Evolutionary conservation across 1,139 yeast genomes (phyloP), one percentile per base, ranked within the genome.

Genomic region (Diutina siamensis): DNA sequence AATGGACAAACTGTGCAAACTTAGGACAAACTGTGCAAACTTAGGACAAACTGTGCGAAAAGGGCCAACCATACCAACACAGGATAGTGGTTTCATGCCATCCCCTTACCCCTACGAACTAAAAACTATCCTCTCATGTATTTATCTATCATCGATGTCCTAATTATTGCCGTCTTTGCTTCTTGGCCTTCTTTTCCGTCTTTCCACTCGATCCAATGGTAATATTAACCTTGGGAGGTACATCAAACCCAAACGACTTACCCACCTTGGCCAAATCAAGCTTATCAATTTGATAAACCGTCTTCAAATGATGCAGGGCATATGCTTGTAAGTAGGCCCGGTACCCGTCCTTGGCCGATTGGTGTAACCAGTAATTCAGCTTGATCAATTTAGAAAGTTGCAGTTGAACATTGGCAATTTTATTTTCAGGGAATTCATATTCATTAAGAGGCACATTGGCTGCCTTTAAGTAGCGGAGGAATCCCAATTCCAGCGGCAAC

Each of bases 381-480:
- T 87, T 83, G 53, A 92, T 87, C 55, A 92, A 74, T 67, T 89
- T 92, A 57, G 87, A 92, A 54, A 92, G 71, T 66, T 92, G 98
- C 8, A 87, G 74, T 66, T 92, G 99, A 44, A 92, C 95, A 59
- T 94, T 92, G 55, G 97, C 97, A 53, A 92, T 87, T 67, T 92
- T 92, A 60, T 76, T 86, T 35, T 83, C 63, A 48, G 98, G 98
- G 70, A 92, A 94, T 63, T 92, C 98, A 63, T 83, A 92, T 67
- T 92, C 98, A 62, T 92, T 92, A 57, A 92, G 72, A 45, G 98
- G 97, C 21, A 94, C 98, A 60, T 89, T 89, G 46, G 98, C 97
- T 8, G 95, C 94, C 64, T 92, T 92, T 59, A 92, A 75, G 62
- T 92, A 92, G 58, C 97, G 77, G 60, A 92, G 70, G 68, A 92